Evolutionary conservation across 306 rosid genomes (phyloP).

Genomic region (Dalbergia oliveri): DNA sequence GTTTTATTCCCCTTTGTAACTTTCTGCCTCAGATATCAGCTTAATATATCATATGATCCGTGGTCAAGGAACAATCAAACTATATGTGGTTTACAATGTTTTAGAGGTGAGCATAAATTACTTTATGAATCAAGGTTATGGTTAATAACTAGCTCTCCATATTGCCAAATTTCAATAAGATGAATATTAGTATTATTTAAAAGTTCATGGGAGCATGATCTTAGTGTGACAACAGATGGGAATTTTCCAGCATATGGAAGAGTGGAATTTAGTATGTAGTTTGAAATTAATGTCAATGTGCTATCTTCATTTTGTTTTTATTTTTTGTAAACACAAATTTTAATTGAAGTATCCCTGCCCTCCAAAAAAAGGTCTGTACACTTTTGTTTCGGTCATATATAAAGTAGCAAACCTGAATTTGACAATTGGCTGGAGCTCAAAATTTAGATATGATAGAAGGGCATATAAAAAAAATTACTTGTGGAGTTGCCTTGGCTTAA

Average conservation of each 20-base stretch:
- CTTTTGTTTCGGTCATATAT: conserved; percentile 6
- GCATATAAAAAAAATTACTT: not conserved
- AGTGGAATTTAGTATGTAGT: conserved; percentile 1
- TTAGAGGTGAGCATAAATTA: conserved; percentile 76
- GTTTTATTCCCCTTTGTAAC: conserved; percentile 21
- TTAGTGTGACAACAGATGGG: conserved; percentile 7
- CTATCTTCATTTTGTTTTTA: conserved; percentile 35
- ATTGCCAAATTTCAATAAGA: conserved; percentile 35
- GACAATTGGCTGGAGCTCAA: conserved; percentile 25
- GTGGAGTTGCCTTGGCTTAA: not conserved
- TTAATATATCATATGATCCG: conserved; percentile 99
- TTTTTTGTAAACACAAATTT: conserved; percentile 17
- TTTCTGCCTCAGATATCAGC: conserved; percentile 79
- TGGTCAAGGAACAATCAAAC: conserved; percentile 96
- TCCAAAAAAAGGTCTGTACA: not conserved
- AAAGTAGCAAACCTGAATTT: conserved; percentile 40
- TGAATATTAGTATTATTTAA: conserved; percentile 21
- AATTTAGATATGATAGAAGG: not conserved
- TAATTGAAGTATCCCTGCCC: conserved; percentile 1
- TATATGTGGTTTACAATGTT: conserved; percentile 95
- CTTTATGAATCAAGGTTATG: conserved; percentile 33
- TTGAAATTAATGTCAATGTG: conserved; percentile 33
- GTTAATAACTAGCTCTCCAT: conserved; percentile 20
- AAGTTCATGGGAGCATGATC: conserved; percentile 35
- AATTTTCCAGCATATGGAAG: conserved; percentile 22